These are phyloP conservation scores for Hypoxylon rubiginosum DNA, from an alignment of 2,329 filamentous ascomycete genomes.

Conservation along the genomic window DNA sequence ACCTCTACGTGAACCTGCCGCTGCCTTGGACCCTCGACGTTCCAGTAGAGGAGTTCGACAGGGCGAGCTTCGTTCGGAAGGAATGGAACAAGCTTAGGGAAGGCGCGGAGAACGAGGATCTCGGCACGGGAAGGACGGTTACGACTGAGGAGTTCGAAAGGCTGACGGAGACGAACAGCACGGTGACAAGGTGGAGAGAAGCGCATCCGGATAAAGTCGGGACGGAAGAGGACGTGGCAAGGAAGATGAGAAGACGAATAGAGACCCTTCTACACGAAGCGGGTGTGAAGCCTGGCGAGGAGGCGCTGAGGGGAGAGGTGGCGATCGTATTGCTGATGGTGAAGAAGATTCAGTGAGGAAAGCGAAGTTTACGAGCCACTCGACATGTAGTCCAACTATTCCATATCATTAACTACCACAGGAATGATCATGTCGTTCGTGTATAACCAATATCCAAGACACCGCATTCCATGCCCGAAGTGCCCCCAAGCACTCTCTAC, in stretches of 20 bases:
- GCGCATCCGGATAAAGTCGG: conserved; percentile 57
- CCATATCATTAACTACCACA: no score
- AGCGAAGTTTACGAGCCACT: no score
- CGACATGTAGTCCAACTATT: no score
- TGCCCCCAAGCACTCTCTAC: no score
- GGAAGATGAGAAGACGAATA: conserved; percentile 46
- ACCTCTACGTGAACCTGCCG: conserved; percentile 56
- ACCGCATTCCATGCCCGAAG: no score
- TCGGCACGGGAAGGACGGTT: conserved; percentile 46
- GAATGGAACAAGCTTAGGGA: conserved; percentile 57
- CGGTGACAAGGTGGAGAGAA: conserved; percentile 60
- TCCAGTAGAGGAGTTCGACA: conserved; percentile 56
- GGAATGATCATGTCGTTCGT: no score
- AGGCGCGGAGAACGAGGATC: conserved; percentile 35
- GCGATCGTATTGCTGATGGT: conserved; percentile 16
- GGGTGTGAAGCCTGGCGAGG: conserved; percentile 54
- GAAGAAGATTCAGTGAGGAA: conserved; percentile 8
- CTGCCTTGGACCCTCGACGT: conserved; percentile 63
- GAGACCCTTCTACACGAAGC: conserved; percentile 51
- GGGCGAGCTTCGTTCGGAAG: conserved; percentile 55
- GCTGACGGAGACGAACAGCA: conserved; percentile 56
- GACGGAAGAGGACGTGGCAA: conserved; percentile 58
- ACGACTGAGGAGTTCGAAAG: conserved; percentile 49
- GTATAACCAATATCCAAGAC: no score
- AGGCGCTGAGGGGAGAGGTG: conserved; percentile 45